phyloP scores from a whole-genome alignment of 139 green algal genomes.

The Haematococcus lacustris region DNA sequence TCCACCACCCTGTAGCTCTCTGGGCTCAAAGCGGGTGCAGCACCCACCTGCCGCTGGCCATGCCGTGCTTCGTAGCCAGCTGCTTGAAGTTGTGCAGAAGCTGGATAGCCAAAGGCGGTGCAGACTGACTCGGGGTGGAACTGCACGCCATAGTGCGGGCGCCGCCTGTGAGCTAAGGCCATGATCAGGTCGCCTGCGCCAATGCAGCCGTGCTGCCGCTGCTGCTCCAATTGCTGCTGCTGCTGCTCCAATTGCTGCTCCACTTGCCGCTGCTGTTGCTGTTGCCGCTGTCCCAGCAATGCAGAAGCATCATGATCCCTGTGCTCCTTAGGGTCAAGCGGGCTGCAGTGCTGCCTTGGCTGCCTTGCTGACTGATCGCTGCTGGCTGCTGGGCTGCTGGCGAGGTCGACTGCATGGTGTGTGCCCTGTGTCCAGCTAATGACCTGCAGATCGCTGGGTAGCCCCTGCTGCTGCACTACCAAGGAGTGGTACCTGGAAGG shows the following conservation, averaged over 20 bases:
- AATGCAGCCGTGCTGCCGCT: too few relatives aligned
- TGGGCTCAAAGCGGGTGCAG: not conserved
- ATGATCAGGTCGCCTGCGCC: slow-evolving; percentile 67
- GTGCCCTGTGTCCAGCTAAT: slow-evolving; percentile 74
- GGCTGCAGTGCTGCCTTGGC: too few relatives aligned
- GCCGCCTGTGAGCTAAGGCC: slow-evolving; percentile 62
- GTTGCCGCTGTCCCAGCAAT: too few relatives aligned
- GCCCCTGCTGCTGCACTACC: slow-evolving; percentile 51
- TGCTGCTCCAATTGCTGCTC: not conserved
- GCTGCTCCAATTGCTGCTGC: too few relatives aligned
- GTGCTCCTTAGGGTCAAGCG: too few relatives aligned
- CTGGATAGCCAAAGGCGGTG: slow-evolving; percentile 59
- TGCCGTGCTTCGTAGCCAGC: slow-evolving; percentile 30
- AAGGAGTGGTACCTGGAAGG: slow-evolving; percentile 90
- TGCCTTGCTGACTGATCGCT: too few relatives aligned
- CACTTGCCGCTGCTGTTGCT: not conserved
- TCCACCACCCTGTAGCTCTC: not conserved
- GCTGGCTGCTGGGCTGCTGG: slow-evolving; percentile 7
- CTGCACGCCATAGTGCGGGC: slow-evolving; percentile 86
- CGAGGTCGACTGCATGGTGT: slow-evolving; percentile 41
- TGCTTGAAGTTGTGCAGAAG: slow-evolving; percentile 84
- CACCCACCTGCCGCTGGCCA: not conserved
- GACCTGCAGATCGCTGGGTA: slow-evolving; percentile 69
- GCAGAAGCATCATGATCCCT: too few relatives aligned
- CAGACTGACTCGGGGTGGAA: slow-evolving; percentile 93